Evolutionary conservation across 441 rosid genomes (phyloP).

Genomic region (Metrosideros polymorpha): DNA sequence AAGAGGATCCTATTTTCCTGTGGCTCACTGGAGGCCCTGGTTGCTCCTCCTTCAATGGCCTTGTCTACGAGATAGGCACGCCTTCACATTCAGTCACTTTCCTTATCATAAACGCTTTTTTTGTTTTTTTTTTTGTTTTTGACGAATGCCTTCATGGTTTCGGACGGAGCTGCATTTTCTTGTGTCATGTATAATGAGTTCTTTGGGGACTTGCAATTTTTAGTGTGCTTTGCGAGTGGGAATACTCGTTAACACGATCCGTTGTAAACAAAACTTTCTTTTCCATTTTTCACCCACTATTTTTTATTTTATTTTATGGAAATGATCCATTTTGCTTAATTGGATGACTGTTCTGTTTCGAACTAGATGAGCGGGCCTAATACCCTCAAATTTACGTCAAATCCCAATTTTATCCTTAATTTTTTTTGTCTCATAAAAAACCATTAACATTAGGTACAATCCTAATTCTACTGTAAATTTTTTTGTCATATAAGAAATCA

Average conservation of each 20-base stretch:
- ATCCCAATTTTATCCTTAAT: no score
- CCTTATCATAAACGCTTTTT: not conserved
- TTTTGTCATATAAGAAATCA: no score
- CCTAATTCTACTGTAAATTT: no score
- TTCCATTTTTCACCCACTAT: not conserved
- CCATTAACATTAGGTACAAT: no score
- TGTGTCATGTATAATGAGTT: not conserved
- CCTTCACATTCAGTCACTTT: not conserved
- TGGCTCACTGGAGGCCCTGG: conserved; percentile 24
- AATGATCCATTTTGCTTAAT: not conserved
- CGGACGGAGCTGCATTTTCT: not conserved
- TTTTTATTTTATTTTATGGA: not conserved
- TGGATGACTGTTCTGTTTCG: not conserved
- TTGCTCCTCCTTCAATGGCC: conserved; percentile 13
- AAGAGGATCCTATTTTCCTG: conserved; percentile 13
- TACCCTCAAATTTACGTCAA: no score
- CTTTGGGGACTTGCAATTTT: not conserved
- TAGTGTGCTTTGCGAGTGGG: not conserved
- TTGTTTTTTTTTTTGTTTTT: not conserved
- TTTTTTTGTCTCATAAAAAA: no score
- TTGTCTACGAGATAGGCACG: conserved; percentile 32
- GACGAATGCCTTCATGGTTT: not conserved
- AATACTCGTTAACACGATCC: not conserved
- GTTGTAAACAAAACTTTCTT: not conserved
- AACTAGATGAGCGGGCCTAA: not conserved